A percentile compares a stretch with the other conserved stretches of the same genome.
These are phyloP conservation scores for Sanguinoderma infundibulare DNA, from an alignment of 1,284 basidiomycete species.

Conservation along the genomic window DNA sequence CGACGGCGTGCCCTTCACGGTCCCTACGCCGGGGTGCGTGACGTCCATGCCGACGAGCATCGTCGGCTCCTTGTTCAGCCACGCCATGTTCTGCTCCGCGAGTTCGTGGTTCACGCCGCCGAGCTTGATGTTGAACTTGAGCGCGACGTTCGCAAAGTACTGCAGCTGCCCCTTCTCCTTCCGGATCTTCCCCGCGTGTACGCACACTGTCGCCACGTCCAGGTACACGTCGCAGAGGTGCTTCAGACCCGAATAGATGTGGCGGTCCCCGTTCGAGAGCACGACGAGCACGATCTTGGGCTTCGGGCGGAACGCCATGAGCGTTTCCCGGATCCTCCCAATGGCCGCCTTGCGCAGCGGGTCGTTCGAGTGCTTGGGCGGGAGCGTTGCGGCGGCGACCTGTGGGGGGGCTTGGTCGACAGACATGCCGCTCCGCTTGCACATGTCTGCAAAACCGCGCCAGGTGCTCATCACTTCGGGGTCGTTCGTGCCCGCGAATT, in stretches of 20 bases:
- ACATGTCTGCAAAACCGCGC: slow-evolving; percentile 59
- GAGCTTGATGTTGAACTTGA: slow-evolving; percentile 83
- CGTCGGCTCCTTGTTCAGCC: slow-evolving; percentile 60
- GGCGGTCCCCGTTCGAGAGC: slow-evolving; percentile 68
- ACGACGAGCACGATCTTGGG: slow-evolving; percentile 49
- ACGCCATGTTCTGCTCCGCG: slow-evolving; percentile 50
- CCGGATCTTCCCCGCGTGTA: slow-evolving; percentile 64
- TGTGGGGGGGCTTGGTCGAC: slow-evolving; percentile 40
- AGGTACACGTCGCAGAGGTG: slow-evolving; percentile 67
- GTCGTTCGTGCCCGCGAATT: slow-evolving; percentile 51
- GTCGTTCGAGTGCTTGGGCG: slow-evolving; percentile 49
- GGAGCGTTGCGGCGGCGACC: slow-evolving; percentile 45
- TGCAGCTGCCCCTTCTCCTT: slow-evolving; percentile 67
- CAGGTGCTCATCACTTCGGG: slow-evolving; percentile 50
- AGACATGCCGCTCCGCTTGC: slow-evolving; percentile 62
- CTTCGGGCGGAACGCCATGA: slow-evolving; percentile 36
- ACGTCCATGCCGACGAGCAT: slow-evolving; percentile 88
- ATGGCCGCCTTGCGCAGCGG: slow-evolving; percentile 53
- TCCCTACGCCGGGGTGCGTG: slow-evolving; percentile 76
- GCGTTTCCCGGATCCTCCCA: slow-evolving; percentile 34
- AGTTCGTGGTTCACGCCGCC: slow-evolving; percentile 76
- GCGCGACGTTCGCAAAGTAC: slow-evolving; percentile 78
- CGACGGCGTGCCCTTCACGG: slow-evolving; percentile 70
- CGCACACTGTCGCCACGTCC: slow-evolving; percentile 72
- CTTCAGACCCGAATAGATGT: slow-evolving; percentile 74